These are phyloP conservation scores for Cutaneotrichosporon sp. DNA, from an alignment of 1,284 basidiomycete genomes.

Conservation along the genomic window DNA sequence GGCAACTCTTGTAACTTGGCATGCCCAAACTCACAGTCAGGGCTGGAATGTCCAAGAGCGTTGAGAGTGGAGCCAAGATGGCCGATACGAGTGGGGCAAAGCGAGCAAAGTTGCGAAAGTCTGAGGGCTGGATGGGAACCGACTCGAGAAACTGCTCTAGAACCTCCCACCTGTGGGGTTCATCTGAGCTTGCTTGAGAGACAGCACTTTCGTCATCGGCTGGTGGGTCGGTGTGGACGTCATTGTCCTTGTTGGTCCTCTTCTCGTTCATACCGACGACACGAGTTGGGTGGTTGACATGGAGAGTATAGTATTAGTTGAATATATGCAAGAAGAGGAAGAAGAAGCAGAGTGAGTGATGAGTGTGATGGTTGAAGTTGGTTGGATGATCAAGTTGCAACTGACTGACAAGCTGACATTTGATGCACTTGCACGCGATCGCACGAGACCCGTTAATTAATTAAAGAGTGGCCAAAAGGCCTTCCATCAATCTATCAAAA, in stretches of 20 bases:
- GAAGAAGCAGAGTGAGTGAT: background rate
- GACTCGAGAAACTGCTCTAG: background rate
- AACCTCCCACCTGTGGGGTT: background rate
- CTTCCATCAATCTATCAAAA: too few relatives aligned
- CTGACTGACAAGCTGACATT: too few relatives aligned
- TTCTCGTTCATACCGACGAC: background rate
- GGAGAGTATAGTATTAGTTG: background rate
- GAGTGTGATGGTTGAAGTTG: too few relatives aligned
- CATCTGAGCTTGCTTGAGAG: background rate
- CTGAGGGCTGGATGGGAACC: background rate
- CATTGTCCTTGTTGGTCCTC: background rate
- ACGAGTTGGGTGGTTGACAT: background rate
- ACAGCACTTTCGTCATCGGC: background rate
- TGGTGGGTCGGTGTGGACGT: background rate
- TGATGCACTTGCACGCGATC: too few relatives aligned
- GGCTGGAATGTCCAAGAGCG: conserved; percentile 55
- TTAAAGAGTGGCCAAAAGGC: too few relatives aligned
- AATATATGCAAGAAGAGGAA: background rate
- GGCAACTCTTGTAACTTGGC: background rate
- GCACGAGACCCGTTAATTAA: too few relatives aligned
- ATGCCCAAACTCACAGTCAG: conserved; percentile 40
- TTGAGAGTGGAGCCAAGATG: conserved; percentile 53
- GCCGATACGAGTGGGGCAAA: conserved; percentile 52
- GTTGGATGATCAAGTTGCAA: too few relatives aligned
- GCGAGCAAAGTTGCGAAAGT: conserved; percentile 26